Base-by-base conservation (phyloP, 2,329 filamentous ascomycete species). In the Alternaria sp. region DNA sequence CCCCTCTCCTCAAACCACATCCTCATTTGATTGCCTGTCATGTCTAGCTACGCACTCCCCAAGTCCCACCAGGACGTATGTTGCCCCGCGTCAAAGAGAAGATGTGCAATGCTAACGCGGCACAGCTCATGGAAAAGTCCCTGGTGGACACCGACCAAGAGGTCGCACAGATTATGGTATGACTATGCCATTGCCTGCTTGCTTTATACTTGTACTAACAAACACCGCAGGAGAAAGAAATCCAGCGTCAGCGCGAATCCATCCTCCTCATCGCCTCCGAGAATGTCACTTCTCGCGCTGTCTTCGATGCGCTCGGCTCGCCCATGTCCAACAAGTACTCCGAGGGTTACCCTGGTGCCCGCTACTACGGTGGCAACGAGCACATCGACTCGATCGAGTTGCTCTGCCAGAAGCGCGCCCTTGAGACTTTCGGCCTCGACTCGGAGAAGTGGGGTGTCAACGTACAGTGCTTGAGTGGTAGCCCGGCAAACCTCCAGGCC, bases 321-420 rank as follows among this genome's bases (percentile, higher is more conserved):
- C 79, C 79, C 70, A 81, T 81, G 80, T 81, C 92, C 83, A 97
- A 98, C 83, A 98, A 99, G 81, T 99, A 99, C 84, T 98, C 96
- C 0, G 96, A 99, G 82, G 96, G 96, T 55, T 99, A 99, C 76
- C 96, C 95, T 30, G 96, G 96, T 60, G 95, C 95, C 65, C 88
- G 95, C 78, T 98, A 98, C 84, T 98, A 98, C 78, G 95, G 95
- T 57, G 95, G 95, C 69, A 98, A 98, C 81, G 92, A 97, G 82
- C 93, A 94, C 81, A 98, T 98, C 76, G 95, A 98, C 77, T 88
- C 93, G 76, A 89, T 95, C 6, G 95, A 98, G 84, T 86, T 91
- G 50, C 85, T 97, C 51, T 98, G 95, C 82, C 96, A 98, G 83
- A 87, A 93, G 79, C 90, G 95, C 74, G 96, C 96, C 17, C 85